These are phyloP conservation scores for Backusella australiensis DNA, from an alignment of 192 early-diverging fungal genomes.

Conservation along the genomic window DNA sequence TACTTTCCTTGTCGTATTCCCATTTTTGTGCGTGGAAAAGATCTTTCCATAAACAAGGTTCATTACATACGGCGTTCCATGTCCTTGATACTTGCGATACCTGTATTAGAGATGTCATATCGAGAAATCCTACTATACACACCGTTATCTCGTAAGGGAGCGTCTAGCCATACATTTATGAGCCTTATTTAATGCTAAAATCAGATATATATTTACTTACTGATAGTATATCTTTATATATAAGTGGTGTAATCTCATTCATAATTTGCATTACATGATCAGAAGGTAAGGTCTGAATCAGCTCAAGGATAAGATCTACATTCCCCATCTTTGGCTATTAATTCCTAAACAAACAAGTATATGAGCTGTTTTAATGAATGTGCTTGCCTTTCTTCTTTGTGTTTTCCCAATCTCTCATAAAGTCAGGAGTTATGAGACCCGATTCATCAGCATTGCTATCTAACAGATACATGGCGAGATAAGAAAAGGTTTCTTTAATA, in stretches of 20 bases:
- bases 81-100: conserved; percentile 49
- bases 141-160: conserved; percentile 55
- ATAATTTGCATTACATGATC: conserved; percentile 38
- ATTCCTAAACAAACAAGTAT: background rate
- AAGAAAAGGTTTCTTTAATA: background rate
- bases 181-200: background rate
- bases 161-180: conserved; percentile 8
- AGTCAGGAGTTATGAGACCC: conserved; percentile 34
- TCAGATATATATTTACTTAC: conserved; percentile 14
- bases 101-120: conserved; percentile 41
- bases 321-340: background rate
- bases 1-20: background rate
- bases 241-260: conserved; percentile 38
- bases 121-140: conserved; percentile 49
- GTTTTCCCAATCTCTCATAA: conserved; percentile 36
- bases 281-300: conserved; percentile 49
- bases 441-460: background rate
- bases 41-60: conserved; percentile 57
- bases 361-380: background rate
- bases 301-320: conserved; percentile 46
- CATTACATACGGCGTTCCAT: conserved; percentile 53
- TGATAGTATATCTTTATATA: conserved; percentile 53
- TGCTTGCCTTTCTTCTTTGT: conserved; percentile 39
- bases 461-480: background rate
- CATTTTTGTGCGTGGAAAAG: conserved; percentile 35